Percentiles rank a stretch among this genome's conserved stretches.
These are phyloP conservation scores for Fallopia convolvulus DNA, from an alignment of 148 eudicot genomes.

Conservation along the genomic window DNA sequence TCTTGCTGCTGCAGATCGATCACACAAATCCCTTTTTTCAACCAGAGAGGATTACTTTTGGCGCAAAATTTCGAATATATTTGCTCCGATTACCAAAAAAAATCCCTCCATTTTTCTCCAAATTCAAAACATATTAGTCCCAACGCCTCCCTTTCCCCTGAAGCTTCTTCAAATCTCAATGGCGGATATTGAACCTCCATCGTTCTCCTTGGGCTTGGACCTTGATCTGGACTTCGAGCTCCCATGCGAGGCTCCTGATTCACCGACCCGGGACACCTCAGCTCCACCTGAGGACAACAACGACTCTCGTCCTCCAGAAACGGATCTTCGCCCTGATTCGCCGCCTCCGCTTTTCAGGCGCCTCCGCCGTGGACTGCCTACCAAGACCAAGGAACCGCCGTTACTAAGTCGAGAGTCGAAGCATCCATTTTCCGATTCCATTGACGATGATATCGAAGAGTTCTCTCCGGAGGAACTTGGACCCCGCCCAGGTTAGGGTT, in stretches of 20 bases:
- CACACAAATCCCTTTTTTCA: too few relatives aligned
- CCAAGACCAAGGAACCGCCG: conserved; percentile 6
- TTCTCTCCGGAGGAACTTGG: conserved; percentile 53
- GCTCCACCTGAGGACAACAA: conserved; percentile 19
- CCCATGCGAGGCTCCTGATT: conserved; percentile 15
- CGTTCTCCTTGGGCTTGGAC: conserved; percentile 82
- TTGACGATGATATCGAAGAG: conserved; percentile 76
- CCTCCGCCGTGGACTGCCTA: conserved; percentile 37
- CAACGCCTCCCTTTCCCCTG: not conserved
- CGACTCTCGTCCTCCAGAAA: conserved; percentile 26
- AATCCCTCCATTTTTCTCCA: not conserved
- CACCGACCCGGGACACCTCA: conserved; percentile 18
- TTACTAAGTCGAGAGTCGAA: conserved; percentile 14
- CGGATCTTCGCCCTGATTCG: conserved; percentile 27
- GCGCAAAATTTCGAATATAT: too few relatives aligned
- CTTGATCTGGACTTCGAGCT: conserved; percentile 44
- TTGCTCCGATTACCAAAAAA: not conserved
- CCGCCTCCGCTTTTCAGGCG: conserved; percentile 34
- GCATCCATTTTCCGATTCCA: conserved; percentile 7
- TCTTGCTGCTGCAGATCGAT: too few relatives aligned
- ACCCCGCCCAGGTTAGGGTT: conserved; percentile 25
- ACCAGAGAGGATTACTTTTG: too few relatives aligned
- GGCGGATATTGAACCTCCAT: conserved; percentile 71
- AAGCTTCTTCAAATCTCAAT: conserved; percentile 9
- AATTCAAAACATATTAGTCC: not conserved